Evolutionary conservation across 768 basidiomycete species (phyloP).

Genomic region (Pisolithus sp.): DNA sequence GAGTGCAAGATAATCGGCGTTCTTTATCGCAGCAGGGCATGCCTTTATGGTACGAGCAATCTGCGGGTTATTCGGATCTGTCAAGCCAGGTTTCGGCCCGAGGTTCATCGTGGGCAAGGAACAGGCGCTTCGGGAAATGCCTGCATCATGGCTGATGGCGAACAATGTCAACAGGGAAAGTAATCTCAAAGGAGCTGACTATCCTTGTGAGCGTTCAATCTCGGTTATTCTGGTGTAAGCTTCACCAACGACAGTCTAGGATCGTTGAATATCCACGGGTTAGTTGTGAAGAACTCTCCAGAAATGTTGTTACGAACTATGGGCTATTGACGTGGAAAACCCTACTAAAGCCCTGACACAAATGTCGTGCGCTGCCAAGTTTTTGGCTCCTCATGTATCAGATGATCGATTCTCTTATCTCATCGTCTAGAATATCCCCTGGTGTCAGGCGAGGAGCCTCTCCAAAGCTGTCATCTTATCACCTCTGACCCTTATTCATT

Average conservation of each 20-base stretch:
- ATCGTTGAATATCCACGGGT: too few relatives aligned
- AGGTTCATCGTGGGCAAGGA: neutral
- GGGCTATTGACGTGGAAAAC: neutral
- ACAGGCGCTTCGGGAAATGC: constrained; percentile 7
- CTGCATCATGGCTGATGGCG: constrained; percentile 24
- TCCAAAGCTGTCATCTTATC: constrained; percentile 8
- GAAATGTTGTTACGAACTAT: too few relatives aligned
- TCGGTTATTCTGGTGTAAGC: neutral
- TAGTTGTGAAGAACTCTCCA: too few relatives aligned
- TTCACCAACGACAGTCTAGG: too few relatives aligned
- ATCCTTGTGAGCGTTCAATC: neutral
- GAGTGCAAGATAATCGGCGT: neutral
- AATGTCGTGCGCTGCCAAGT: neutral
- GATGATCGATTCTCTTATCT: neutral
- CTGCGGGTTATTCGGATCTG: constrained; percentile 5
- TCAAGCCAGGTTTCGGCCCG: constrained; percentile 4
- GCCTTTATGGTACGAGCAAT: constrained; percentile 13
- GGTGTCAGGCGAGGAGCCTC: constrained; percentile 21
- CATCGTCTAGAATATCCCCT: neutral
- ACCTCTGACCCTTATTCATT: constrained; percentile 10
- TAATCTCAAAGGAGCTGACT: neutral
- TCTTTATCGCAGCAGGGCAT: neutral
- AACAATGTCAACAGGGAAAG: neutral
- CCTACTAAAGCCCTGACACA: neutral
- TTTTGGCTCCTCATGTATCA: neutral